Evolutionary conservation across 2,329 filamentous ascomycete genomes (phyloP), one percentile per base, ranked within the genome.

Genomic region (Bimuria novae-zelandiae): DNA sequence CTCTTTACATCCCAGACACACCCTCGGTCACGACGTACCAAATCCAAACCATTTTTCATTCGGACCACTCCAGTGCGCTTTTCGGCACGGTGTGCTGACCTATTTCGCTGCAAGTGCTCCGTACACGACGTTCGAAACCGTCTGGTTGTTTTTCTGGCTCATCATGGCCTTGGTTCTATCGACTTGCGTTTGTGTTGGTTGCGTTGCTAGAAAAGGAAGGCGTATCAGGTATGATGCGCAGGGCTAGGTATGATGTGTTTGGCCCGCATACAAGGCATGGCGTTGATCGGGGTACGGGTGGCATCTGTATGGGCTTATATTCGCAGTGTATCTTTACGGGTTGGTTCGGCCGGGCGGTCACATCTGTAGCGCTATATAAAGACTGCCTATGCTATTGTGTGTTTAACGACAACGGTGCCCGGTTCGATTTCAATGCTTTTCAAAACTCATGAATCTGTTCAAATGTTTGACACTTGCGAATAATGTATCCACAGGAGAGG

Each of bases 31-130:
- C 36, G 36, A 37, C 40, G 14, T 19, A 35, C 23, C 16, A 44
- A 50, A 16, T 45, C 29, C 45, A 33, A 50, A 22, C 45, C 27
- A 50, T 33, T 41, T 14, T 27, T 30, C 19, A 10, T 22, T 6
- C 17, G 40, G 41, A 17, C 29, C 36, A 27, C 36, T 43, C 29
- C 42, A 32, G 30, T 46, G 16, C 49, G 23, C 41, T 19, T 45
- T 52, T 42, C 49, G 49, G 49, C 55, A 59, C 53, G 57, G 45
- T 39, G 53, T 67, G 21, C 68, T 72, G 64, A 69, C 66, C 52
- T 52, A 11, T 47, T 48, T 49, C 44, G 30, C 48, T 53, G 55
- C 61, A 65, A 71, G 68, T 62, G 68, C 68, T 37, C 67, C 68
- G n/a, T 52, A 43, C 25, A 63, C 65, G 30, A 48, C 52, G 11